Evolutionary conservation across 1,139 yeast genomes (phyloP).

Genomic region (Saccharomyces hybrid): DNA sequence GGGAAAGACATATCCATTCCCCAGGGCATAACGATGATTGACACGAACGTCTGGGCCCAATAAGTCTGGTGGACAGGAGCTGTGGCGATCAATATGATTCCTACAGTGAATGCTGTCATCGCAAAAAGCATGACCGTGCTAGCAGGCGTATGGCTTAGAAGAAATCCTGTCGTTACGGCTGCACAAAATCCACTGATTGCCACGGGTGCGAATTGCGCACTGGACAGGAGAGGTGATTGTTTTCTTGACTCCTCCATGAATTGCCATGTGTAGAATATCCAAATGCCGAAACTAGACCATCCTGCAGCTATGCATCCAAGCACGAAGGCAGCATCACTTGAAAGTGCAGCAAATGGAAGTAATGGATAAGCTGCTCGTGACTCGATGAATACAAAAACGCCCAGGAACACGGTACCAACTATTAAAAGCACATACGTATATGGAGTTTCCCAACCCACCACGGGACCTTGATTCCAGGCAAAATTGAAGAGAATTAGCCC

Average conservation of each 20-base stretch:
- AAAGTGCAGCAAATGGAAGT: slow-evolving; percentile 39
- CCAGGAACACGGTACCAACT: slow-evolving; percentile 38
- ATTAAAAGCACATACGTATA: slow-evolving; percentile 46
- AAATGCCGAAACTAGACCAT: slow-evolving; percentile 55
- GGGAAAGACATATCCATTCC: slow-evolving; percentile 68
- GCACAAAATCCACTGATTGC: slow-evolving; percentile 28
- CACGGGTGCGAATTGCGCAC: slow-evolving; percentile 38
- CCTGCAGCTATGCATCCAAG: slow-evolving; percentile 46
- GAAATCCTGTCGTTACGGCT: slow-evolving; percentile 44
- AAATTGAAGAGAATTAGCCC: slow-evolving; percentile 47
- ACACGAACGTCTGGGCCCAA: slow-evolving; percentile 49
- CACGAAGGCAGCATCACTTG: slow-evolving; percentile 39
- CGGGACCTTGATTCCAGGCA: slow-evolving; percentile 59
- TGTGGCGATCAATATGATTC: slow-evolving; percentile 39
- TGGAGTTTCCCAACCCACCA: slow-evolving; percentile 46
- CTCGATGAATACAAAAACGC: slow-evolving; percentile 36
- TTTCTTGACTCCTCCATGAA: slow-evolving; percentile 34
- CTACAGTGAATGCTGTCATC: slow-evolving; percentile 38
- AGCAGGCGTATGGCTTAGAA: slow-evolving; percentile 34
- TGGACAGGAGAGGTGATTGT: slow-evolving; percentile 33
- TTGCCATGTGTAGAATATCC: slow-evolving; percentile 43
- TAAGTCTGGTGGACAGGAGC: slow-evolving; percentile 42
- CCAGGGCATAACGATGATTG: slow-evolving; percentile 41
- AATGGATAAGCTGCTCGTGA: slow-evolving; percentile 38
- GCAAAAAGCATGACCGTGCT: slow-evolving; percentile 41